Conservation (phyloP, 768 basidiomycete genomes). For the Hericium rajendrae region DNA sequence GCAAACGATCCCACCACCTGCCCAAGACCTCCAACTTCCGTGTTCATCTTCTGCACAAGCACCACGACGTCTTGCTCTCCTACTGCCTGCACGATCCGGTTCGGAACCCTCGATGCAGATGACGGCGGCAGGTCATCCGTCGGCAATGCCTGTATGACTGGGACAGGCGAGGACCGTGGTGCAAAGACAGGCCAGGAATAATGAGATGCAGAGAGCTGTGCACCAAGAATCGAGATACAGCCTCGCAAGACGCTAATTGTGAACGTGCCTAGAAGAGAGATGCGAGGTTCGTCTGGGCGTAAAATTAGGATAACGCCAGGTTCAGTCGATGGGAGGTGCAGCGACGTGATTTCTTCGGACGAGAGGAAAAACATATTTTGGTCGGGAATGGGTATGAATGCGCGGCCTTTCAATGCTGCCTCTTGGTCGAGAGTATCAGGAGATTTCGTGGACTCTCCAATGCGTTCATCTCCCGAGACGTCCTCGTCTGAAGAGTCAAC, state of each 20-base stretch:
- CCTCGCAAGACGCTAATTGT: constrained; percentile 54
- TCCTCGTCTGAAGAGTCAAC: constrained; percentile 19
- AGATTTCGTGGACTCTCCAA: too few species aligned
- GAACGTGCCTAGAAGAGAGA: constrained; percentile 65
- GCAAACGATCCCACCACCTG: constrained; percentile 53
- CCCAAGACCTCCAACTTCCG: constrained; percentile 60
- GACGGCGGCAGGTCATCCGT: constrained; percentile 7
- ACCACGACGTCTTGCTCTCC: constrained; percentile 29
- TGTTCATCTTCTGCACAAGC: constrained; percentile 45
- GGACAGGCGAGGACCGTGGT: constrained; percentile 71
- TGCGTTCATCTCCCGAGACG: constrained; percentile 23
- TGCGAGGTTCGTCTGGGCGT: constrained; percentile 31
- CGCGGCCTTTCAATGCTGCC: neutral
- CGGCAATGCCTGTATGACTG: constrained; percentile 26
- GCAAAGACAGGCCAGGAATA: constrained; percentile 52
- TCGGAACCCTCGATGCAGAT: constrained; percentile 6
- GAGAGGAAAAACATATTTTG: constrained; percentile 39
- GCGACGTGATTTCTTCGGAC: constrained; percentile 25
- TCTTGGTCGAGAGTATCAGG: too few species aligned
- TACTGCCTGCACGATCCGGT: constrained; percentile 8
- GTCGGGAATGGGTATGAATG: constrained; percentile 37
- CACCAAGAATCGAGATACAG: constrained; percentile 47
- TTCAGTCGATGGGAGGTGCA: constrained; percentile 19
- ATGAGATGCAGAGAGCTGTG: constrained; percentile 33
- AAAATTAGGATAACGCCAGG: constrained; percentile 35